These are phyloP conservation scores for Rubia tinctorum DNA, from an alignment of 305 asterid species.

Conservation along the genomic window DNA sequence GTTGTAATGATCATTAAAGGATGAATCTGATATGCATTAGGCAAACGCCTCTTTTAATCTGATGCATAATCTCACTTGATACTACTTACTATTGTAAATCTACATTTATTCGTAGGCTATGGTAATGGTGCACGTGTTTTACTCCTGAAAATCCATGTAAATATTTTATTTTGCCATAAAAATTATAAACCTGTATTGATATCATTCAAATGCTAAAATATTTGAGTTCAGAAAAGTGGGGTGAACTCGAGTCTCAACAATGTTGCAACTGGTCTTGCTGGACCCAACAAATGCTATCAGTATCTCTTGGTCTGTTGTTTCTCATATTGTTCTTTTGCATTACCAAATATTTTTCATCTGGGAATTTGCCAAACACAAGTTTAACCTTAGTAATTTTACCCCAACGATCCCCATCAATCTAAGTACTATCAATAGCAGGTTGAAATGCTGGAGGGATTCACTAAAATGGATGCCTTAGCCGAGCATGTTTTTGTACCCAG, in stretches of 20 bases:
- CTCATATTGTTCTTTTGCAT: not conserved
- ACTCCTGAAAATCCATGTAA: too few species aligned
- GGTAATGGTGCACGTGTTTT: too few species aligned
- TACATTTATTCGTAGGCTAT: too few species aligned
- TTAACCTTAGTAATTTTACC: too few species aligned
- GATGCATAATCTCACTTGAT: too few species aligned
- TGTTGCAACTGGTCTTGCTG: not conserved
- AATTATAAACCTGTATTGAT: too few species aligned
- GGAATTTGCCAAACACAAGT: not conserved
- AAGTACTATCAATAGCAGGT: constrained; percentile 50
- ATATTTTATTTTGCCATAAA: too few species aligned
- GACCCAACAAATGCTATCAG: not conserved
- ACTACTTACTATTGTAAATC: too few species aligned
- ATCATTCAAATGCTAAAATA: too few species aligned
- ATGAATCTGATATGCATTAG: too few species aligned
- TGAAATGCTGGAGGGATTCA: constrained; percentile 51
- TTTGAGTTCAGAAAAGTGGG: not conserved
- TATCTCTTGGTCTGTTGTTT: not conserved
- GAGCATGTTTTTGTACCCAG: constrained; percentile 44
- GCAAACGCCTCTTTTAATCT: too few species aligned
- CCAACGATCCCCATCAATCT: constrained; percentile 11
- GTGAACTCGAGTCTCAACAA: constrained; percentile 3
- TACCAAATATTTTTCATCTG: not conserved
- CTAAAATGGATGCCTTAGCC: constrained; percentile 49
- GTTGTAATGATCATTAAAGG: too few species aligned